phyloP scores from a whole-genome alignment of 305 asterid species.

The Striga hermonthica region DNA sequence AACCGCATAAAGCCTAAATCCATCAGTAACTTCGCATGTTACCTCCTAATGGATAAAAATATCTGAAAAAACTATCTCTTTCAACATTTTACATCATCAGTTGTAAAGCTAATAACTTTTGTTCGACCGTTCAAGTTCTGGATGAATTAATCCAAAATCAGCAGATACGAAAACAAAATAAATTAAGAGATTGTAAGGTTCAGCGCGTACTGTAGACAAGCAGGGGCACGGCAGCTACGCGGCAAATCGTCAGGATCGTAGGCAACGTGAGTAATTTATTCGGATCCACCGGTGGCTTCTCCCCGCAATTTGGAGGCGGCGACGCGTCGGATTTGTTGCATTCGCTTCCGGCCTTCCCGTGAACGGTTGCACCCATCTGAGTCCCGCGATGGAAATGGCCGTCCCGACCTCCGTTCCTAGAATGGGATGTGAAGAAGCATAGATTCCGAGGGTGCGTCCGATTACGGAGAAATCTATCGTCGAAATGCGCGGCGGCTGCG shows the following conservation, averaged over 20 bases:
- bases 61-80: constrained; percentile 1
- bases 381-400: constrained; percentile 29
- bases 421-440: constrained; percentile 34
- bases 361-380: constrained; percentile 49
- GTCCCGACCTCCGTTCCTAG: constrained; percentile 24
- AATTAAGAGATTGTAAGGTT: constrained; percentile 2
- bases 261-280: constrained; percentile 79
- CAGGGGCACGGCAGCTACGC: constrained; percentile 78
- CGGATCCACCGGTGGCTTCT: constrained; percentile 30
- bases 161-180: not conserved
- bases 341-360: constrained; percentile 33
- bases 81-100: not conserved
- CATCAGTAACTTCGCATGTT: too few relatives aligned
- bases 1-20: too few relatives aligned
- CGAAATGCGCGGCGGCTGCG: constrained; percentile 36
- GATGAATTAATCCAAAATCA: constrained; percentile 22
- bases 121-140: not conserved
- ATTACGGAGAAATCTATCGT: constrained; percentile 16
- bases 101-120: not conserved
- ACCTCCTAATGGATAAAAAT: not conserved
- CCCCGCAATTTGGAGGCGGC: constrained; percentile 33
- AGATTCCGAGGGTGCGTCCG: constrained; percentile 33
- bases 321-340: constrained; percentile 28
- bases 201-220: constrained; percentile 61
- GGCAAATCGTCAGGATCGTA: constrained; percentile 82